Evolutionary conservation across 1,284 basidiomycete species (phyloP).

Genomic region (Vanrija humicola): DNA sequence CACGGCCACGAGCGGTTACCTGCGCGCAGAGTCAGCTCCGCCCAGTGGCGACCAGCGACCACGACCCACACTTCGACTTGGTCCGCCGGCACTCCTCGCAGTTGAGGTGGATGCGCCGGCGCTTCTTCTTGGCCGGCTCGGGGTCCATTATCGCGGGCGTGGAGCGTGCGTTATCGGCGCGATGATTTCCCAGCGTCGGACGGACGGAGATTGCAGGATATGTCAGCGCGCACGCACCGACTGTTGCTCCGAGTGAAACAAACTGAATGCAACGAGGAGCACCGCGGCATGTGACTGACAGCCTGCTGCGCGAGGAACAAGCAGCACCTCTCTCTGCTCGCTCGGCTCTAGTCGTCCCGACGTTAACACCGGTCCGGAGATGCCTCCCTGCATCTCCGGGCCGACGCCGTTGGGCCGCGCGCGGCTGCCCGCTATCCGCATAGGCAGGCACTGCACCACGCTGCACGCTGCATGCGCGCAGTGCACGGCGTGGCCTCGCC

Average conservation of each 20-base stretch:
- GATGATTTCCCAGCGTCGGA: too few species aligned
- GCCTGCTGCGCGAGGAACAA: background rate
- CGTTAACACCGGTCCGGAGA: too few species aligned
- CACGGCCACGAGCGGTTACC: constrained; percentile 19
- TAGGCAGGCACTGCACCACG: background rate
- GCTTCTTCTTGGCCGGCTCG: constrained; percentile 10
- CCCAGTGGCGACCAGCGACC: background rate
- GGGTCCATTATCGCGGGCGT: background rate
- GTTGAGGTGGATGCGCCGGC: constrained; percentile 17
- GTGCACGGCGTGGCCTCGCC: background rate
- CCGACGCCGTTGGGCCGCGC: too few species aligned
- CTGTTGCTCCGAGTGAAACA: too few species aligned
- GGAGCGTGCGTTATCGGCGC: too few species aligned
- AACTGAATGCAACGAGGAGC: too few species aligned
- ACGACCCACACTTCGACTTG: constrained; percentile 18
- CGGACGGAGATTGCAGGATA: too few species aligned
- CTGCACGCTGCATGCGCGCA: background rate
- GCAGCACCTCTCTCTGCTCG: too few species aligned
- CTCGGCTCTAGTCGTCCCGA: too few species aligned
- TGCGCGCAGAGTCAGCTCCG: background rate
- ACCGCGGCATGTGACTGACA: background rate
- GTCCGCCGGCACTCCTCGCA: constrained; percentile 19
- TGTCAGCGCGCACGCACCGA: too few species aligned
- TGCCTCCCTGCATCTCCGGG: too few species aligned
- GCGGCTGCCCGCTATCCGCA: too few species aligned